phyloP scores from a whole-genome alignment of 805 yeast species.

The Schwanniomyces yamadae region DNA sequence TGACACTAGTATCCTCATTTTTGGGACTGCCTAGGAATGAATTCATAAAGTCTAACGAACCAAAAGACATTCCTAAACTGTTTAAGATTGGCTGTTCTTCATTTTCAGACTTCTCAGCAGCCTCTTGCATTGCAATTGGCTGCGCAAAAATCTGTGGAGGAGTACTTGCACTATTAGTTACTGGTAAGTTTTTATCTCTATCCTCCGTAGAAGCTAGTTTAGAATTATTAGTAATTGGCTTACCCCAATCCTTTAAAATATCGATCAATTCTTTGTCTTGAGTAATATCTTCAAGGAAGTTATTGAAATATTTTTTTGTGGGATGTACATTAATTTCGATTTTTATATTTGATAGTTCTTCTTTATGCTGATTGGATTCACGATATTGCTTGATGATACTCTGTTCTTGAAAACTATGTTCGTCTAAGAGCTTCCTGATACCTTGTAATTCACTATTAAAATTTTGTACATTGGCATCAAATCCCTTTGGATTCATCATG shows the following conservation, averaged over 20 bases:
- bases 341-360: slow-evolving; percentile 5
- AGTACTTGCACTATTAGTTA: not conserved
- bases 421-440: slow-evolving; percentile 9
- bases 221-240: slow-evolving; percentile 11
- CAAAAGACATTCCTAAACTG: slow-evolving; percentile 24
- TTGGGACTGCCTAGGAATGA: slow-evolving; percentile 14
- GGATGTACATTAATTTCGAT: slow-evolving; percentile 16
- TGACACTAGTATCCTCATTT: slow-evolving; percentile 11
- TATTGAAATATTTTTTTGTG: slow-evolving; percentile 12
- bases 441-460: slow-evolving; percentile 18
- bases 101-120: slow-evolving; percentile 1
- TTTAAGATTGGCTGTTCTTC: slow-evolving; percentile 10
- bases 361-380: slow-evolving; percentile 4
- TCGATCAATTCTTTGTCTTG: slow-evolving; percentile 10
- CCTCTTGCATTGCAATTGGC: not conserved
- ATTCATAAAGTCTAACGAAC: slow-evolving; percentile 16
- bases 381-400: slow-evolving; percentile 11
- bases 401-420: slow-evolving; percentile 16
- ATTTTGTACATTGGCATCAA: slow-evolving; percentile 21
- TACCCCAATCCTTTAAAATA: slow-evolving; percentile 21
- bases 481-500: slow-evolving; percentile 21
- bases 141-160: not conserved
- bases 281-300: slow-evolving; percentile 11
- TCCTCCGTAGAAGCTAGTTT: not conserved
- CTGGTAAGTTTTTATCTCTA: not conserved